Conservation (phyloP, 2,329 filamentous ascomycete species). For the Talaromyces sp. region DNA sequence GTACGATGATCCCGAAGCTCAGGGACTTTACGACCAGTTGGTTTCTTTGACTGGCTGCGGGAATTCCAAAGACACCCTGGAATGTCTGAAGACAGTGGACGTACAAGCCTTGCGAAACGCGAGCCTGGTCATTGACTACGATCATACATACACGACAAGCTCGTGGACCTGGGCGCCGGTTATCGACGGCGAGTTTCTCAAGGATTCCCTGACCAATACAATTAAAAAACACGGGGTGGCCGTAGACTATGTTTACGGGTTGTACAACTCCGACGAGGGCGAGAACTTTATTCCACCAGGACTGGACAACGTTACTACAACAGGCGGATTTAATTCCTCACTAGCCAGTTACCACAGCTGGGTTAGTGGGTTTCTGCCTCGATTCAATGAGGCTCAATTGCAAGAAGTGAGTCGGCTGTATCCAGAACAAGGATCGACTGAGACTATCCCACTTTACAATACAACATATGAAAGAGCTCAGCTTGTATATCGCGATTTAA, state of each 20-base stretch:
- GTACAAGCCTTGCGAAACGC: conserved; percentile 52
- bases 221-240: conserved; percentile 37
- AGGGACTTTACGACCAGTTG: conserved; percentile 47
- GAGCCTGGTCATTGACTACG: conserved; percentile 43
- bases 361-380: conserved; percentile 52
- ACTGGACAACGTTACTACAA: conserved; percentile 31
- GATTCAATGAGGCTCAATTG: conserved; percentile 38
- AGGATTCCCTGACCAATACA: conserved; percentile 42
- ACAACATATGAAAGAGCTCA: conserved; percentile 50
- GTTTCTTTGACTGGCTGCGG: conserved; percentile 46
- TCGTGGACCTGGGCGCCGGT: conserved; percentile 59
- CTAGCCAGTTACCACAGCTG: conserved; percentile 47
- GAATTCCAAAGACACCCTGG: conserved; percentile 39
- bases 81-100: conserved; percentile 52
- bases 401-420: conserved; percentile 42
- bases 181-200: conserved; percentile 53
- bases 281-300: conserved; percentile 56
- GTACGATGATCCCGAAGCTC: conserved; percentile 48
- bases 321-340: conserved; percentile 48
- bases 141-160: conserved; percentile 50
- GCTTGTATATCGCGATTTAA: conserved; percentile 53
- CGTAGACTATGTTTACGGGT: conserved; percentile 45
- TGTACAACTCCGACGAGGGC: conserved; percentile 60
- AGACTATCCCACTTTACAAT: conserved; percentile 46
- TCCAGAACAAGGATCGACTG: conserved; percentile 43